These are phyloP conservation scores for Colletotrichum sp. DNA, from an alignment of 2,329 filamentous ascomycete species.

Conservation along the genomic window DNA sequence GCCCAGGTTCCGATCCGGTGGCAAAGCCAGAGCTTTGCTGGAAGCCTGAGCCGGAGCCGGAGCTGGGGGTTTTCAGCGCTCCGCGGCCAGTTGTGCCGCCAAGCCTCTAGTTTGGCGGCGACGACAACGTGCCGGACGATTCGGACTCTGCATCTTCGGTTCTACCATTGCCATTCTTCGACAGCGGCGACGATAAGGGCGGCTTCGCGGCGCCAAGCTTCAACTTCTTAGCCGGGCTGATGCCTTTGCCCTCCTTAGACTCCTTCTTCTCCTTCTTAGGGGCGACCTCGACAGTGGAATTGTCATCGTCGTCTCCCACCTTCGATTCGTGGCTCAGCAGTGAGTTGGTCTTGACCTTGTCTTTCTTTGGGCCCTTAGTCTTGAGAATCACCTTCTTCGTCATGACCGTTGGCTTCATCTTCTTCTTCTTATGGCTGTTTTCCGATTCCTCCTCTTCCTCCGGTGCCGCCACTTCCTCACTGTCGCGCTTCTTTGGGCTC, in stretches of 20 bases:
- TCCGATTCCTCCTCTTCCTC: slow-evolving; percentile 60
- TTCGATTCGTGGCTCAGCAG: slow-evolving; percentile 56
- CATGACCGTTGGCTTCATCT: slow-evolving; percentile 50
- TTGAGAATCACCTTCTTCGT: slow-evolving; percentile 64
- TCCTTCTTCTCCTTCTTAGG: slow-evolving; percentile 43
- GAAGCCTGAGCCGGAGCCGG: neutral
- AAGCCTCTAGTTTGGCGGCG: slow-evolving; percentile 43
- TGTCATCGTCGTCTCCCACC: slow-evolving; percentile 31
- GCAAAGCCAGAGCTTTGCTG: neutral
- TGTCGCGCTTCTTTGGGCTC: slow-evolving; percentile 64
- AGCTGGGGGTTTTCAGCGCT: neutral
- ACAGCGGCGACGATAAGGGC: slow-evolving; percentile 51
- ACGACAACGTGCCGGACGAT: slow-evolving; percentile 61
- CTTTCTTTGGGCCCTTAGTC: slow-evolving; percentile 59
- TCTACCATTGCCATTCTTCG: slow-evolving; percentile 48
- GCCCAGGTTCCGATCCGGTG: neutral
- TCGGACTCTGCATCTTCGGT: slow-evolving; percentile 59
- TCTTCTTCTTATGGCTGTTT: slow-evolving; percentile 62
- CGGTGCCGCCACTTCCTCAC: slow-evolving; percentile 50
- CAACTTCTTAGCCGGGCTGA: slow-evolving; percentile 47
- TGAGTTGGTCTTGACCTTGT: slow-evolving; percentile 58
- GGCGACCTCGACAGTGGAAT: slow-evolving; percentile 32
- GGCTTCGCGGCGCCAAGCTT: slow-evolving; percentile 48
- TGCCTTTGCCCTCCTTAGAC: slow-evolving; percentile 30
- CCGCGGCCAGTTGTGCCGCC: neutral